These are phyloP conservation scores for Senna tora DNA, from an alignment of 306 rosid genomes.

Conservation along the genomic window DNA sequence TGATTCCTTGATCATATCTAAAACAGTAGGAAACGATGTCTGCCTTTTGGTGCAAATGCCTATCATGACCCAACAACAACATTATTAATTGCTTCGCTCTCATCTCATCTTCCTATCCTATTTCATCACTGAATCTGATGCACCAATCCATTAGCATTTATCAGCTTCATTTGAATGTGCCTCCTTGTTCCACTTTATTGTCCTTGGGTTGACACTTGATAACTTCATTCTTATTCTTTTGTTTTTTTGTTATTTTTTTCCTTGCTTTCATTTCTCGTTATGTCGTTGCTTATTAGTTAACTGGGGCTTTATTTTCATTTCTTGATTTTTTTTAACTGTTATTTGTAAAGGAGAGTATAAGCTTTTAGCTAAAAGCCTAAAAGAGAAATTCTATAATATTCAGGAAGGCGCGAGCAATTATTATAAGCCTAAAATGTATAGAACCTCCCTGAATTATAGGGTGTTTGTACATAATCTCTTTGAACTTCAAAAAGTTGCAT, in stretches of 20 bases:
- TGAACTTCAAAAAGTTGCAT: no score
- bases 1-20: neutral
- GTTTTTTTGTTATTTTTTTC: neutral
- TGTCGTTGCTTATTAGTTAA: neutral
- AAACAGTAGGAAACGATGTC: conserved; percentile 5
- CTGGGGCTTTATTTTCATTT: neutral
- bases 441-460: no score
- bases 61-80: neutral
- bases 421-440: no score
- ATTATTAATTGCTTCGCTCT: neutral
- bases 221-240: neutral
- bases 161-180: neutral
- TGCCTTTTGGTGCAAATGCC: neutral
- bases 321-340: neutral
- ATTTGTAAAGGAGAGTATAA: no score
- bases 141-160: no score
- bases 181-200: neutral
- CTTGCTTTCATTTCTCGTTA: neutral
- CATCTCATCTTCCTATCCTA: no score
- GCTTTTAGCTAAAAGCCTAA: no score
- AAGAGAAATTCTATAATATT: neutral
- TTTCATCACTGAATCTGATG: neutral
- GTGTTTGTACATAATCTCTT: no score
- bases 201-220: neutral
- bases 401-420: neutral